These are phyloP conservation scores for Crucibulum laeve DNA, from an alignment of 768 basidiomycete species.

Conservation along the genomic window DNA sequence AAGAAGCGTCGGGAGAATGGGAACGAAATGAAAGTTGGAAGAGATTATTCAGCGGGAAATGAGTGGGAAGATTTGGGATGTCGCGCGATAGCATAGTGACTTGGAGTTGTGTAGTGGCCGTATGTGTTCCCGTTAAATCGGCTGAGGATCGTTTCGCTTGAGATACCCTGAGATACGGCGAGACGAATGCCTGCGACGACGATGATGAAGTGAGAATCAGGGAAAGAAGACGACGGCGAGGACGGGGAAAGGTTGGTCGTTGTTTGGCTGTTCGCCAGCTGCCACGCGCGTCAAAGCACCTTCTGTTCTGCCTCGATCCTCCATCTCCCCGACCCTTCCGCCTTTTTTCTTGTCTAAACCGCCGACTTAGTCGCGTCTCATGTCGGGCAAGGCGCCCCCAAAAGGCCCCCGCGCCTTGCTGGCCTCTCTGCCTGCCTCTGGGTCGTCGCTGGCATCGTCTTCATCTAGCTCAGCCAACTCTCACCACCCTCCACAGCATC, in stretches of 20 bases:
- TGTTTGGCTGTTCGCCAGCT: constrained; percentile 20
- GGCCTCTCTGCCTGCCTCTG: constrained; percentile 27
- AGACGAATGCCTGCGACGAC: no score
- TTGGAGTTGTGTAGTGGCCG: no score
- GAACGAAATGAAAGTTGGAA: no score
- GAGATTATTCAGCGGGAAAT: no score
- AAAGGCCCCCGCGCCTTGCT: constrained; percentile 64
- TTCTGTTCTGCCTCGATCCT: constrained; percentile 9
- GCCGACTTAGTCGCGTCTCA: constrained; percentile 6
- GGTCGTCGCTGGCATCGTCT: constrained; percentile 21
- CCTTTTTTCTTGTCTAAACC: constrained; percentile 9
- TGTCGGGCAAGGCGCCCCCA: constrained; percentile 80
- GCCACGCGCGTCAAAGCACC: constrained; percentile 22
- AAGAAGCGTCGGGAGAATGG: no score
- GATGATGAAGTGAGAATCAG: constrained; percentile 6
- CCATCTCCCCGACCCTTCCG: constrained; percentile 9
- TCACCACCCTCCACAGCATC: constrained; percentile 28
- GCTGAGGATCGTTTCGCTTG: neutral
- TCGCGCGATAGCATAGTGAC: no score
- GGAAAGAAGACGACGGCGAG: constrained; percentile 7
- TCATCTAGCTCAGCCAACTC: constrained; percentile 14
- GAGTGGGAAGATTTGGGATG: no score
- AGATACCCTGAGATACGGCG: neutral
- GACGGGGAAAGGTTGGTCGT: constrained; percentile 19
- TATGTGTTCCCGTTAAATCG: no score